phyloP scores from a whole-genome alignment of 2,329 filamentous ascomycete species.

The Zymoseptoria pseudotritici region DNA sequence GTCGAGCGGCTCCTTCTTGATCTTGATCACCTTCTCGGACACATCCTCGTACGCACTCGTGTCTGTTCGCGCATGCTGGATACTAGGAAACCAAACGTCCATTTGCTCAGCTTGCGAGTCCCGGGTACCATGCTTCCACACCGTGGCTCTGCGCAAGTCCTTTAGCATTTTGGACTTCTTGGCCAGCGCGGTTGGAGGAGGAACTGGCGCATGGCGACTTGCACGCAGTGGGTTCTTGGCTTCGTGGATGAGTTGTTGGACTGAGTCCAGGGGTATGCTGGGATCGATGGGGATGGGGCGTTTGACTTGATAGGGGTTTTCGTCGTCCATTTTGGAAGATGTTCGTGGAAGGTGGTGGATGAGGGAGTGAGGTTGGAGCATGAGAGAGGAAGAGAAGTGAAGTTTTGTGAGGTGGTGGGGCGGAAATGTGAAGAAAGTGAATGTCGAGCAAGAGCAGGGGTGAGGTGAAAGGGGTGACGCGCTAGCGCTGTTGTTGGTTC shows the following conservation, averaged over 20 bases:
- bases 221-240: not conserved
- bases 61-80: not conserved
- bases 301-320: not conserved
- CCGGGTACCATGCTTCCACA: constrained; percentile 7
- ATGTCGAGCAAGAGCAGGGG: not conserved
- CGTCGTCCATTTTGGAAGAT: not conserved
- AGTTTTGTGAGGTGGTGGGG: not conserved
- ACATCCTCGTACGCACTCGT: too few relatives aligned
- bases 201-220: constrained; percentile 1
- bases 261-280: constrained; percentile 4
- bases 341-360: not conserved
- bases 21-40: not conserved
- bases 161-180: constrained; percentile 8
- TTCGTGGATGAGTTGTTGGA: constrained; percentile 4
- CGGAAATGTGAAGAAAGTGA: not conserved
- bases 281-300: constrained; percentile 2
- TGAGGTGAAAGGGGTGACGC: not conserved
- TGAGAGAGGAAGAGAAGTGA: not conserved
- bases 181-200: constrained; percentile 3
- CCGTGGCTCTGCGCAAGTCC: constrained; percentile 4
- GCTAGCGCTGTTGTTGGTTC: not conserved
- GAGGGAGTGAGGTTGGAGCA: not conserved
- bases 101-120: constrained; percentile 11
- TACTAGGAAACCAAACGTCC: constrained; percentile 12
- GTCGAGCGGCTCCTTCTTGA: not conserved